phyloP scores from a whole-genome alignment of 2,329 filamentous ascomycete genomes.

The Arthrobotrys pseudoclavata region DNA sequence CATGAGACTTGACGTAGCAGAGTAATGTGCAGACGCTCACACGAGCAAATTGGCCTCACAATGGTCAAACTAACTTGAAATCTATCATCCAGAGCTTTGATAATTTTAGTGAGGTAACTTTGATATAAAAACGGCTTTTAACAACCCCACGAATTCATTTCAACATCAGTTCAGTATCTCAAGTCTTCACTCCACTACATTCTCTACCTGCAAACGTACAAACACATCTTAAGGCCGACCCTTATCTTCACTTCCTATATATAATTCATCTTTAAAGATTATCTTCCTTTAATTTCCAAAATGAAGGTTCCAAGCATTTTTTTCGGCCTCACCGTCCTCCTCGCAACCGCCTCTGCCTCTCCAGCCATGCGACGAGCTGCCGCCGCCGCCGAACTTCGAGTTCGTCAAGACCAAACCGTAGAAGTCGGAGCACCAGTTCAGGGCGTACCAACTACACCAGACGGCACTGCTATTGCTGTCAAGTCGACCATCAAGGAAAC shows the following conservation, averaged over 20 bases:
- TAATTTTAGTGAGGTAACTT: neutral
- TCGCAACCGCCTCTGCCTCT: slow-evolving; percentile 4
- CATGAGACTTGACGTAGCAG: slow-evolving; percentile 1
- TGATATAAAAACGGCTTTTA: neutral
- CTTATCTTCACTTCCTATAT: slow-evolving; percentile 8
- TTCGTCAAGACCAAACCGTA: neutral
- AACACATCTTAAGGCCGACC: neutral
- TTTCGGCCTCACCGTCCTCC: slow-evolving; percentile 11
- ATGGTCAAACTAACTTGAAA: neutral
- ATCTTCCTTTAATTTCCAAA: neutral
- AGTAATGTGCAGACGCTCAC: neutral
- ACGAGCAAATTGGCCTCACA: neutral
- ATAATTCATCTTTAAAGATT: neutral
- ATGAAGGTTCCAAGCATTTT: slow-evolving; percentile 18
- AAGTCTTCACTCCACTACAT: neutral
- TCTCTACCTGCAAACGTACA: neutral
- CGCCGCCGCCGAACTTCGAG: slow-evolving; percentile 1
- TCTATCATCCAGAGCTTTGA: neutral
- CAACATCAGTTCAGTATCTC: slow-evolving; percentile 1
- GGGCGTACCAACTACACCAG: neutral
- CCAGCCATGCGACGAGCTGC: slow-evolving; percentile 2
- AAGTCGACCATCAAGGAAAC: slow-evolving; percentile 24
- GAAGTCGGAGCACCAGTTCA: neutral
- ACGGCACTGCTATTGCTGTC: slow-evolving; percentile 2
- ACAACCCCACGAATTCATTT: neutral